These are phyloP conservation scores for Beauveria sp. DNA, from an alignment of 2,329 filamentous ascomycete genomes.

Conservation along the genomic window DNA sequence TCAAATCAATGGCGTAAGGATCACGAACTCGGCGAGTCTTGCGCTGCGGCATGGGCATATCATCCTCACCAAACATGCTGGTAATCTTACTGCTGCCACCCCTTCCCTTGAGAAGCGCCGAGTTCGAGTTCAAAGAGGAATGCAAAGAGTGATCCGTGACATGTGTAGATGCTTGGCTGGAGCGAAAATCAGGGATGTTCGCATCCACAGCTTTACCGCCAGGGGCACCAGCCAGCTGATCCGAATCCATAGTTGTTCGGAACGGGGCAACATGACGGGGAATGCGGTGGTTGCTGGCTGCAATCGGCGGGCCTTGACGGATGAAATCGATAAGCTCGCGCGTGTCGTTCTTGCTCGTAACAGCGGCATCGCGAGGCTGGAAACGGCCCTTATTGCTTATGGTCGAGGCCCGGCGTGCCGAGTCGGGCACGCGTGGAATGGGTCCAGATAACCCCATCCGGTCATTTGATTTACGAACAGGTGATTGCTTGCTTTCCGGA, in stretches of 20 bases:
- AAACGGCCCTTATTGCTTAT: slow-evolving; percentile 44
- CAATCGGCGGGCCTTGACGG: slow-evolving; percentile 67
- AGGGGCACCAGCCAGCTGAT: slow-evolving; percentile 54
- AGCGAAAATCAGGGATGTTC: slow-evolving; percentile 46
- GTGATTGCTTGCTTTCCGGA: slow-evolving; percentile 32
- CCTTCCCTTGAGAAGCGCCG: slow-evolving; percentile 52
- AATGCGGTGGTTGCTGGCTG: slow-evolving; percentile 55
- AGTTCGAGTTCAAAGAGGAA: slow-evolving; percentile 68
- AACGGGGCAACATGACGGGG: slow-evolving; percentile 80
- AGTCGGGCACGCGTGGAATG: slow-evolving; percentile 20
- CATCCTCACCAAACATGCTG: slow-evolving; percentile 41
- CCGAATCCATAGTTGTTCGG: slow-evolving; percentile 76
- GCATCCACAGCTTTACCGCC: slow-evolving; percentile 52
- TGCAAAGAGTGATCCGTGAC: slow-evolving; percentile 52
- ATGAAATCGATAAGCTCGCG: slow-evolving; percentile 95
- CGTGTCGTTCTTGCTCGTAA: slow-evolving; percentile 57
- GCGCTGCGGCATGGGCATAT: slow-evolving; percentile 55
- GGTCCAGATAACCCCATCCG: slow-evolving; percentile 13
- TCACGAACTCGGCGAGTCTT: slow-evolving; percentile 76
- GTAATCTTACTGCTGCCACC: slow-evolving; percentile 21
- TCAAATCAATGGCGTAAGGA: slow-evolving; percentile 86
- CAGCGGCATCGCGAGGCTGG: slow-evolving; percentile 63
- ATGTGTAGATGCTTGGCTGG: slow-evolving; percentile 49
- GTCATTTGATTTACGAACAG: slow-evolving; percentile 26
- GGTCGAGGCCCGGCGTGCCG: slow-evolving; percentile 27